Evolutionary conservation across 768 basidiomycete genomes (phyloP), one percentile per base, ranked within the genome.

Genomic region (Saitozyma sp.): DNA sequence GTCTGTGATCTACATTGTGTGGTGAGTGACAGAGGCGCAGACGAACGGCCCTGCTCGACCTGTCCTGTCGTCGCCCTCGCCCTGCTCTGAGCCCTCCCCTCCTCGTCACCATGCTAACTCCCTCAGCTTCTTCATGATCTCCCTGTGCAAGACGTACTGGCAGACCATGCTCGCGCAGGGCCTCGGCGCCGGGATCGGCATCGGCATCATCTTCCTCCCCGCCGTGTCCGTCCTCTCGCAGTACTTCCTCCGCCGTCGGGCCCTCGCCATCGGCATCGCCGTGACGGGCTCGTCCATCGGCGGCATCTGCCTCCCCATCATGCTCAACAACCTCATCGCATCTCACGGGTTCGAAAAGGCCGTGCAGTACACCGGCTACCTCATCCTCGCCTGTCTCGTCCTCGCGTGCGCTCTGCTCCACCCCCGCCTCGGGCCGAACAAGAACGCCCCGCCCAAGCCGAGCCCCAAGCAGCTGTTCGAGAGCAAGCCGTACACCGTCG

Each of bases 191-290:
- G 76, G 86, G 11, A 80, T 86, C 37, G 84, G 84, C 3, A 79
- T 83, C 45, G 86, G 85, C 4, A 65, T 84, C 54, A 79, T 83
- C 46, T 86, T 84, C 64, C 79, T 85, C 39, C 87, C 87, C 3
- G 75, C 82, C 2, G 66, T 85, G 8, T 82, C 82, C 5, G 78
- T 84, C 37, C 62, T 83, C 14, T 81, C 83, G 10, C 83, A 84
- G 50, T 82, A 84, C 71, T 85, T 85, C 58, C 58, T 75, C 37
- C 75, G 74, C 20, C 74, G 77, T 20, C 75, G 84, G 5, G 79
- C 81, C 9, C 66, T 84, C 16, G 82, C 79, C 8, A 82, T 85
- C 74, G 79, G 83, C 52, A 63, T 83, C 55, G 82, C 78, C 9
- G 76, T 80, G 8, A 66, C 79, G 5, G 84, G 84, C 3, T 71